Conservation (phyloP, 2,329 filamentous ascomycete species). For the Aspergillus ochraceus region DNA sequence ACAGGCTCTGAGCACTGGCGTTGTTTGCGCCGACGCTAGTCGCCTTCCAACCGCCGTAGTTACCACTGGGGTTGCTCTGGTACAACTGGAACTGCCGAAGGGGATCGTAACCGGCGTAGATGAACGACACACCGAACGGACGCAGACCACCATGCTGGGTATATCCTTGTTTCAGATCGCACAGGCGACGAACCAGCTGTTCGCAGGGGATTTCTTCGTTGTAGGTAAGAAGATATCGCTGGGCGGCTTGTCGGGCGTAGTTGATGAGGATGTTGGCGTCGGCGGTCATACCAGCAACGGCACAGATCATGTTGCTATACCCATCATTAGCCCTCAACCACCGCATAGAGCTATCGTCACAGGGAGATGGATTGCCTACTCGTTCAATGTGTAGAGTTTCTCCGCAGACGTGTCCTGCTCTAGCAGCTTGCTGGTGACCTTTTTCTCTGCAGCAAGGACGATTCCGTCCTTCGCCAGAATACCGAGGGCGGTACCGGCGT, state of each 20-base stretch:
- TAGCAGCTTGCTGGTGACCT: constrained; percentile 97
- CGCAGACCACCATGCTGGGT: constrained; percentile 98
- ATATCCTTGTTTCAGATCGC: constrained; percentile 98
- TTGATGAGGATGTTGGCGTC: constrained; percentile 99
- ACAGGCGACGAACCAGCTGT: constrained; percentile 92
- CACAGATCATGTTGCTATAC: constrained; percentile 97
- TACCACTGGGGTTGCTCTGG: constrained; percentile 97
- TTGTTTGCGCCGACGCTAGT: constrained; percentile 98
- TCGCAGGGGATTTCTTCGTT: constrained; percentile 99
- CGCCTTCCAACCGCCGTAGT: constrained; percentile 99
- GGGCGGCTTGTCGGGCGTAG: constrained; percentile 94
- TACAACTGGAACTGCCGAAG: constrained; percentile 98
- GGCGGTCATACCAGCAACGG: constrained; percentile 97
- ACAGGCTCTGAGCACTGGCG: constrained; percentile 89
- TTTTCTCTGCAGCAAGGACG: constrained; percentile 94
- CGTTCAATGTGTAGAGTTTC: constrained; percentile 99
- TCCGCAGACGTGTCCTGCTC: constrained; percentile 99
- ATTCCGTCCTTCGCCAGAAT: constrained; percentile 98
- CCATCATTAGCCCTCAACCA: constrained; percentile 16
- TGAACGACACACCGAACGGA: constrained; percentile 98
- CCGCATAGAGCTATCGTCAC: not conserved
- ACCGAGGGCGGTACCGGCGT: constrained; percentile 93
- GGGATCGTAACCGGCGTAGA: constrained; percentile 97
- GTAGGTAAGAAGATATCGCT: constrained; percentile 97
- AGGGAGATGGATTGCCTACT: constrained; percentile 62